Percentiles rank a stretch among this genome's conserved stretches.
These are phyloP conservation scores for Kwoniella dendrophila DNA, from an alignment of 768 basidiomycete species.

Conservation along the genomic window DNA sequence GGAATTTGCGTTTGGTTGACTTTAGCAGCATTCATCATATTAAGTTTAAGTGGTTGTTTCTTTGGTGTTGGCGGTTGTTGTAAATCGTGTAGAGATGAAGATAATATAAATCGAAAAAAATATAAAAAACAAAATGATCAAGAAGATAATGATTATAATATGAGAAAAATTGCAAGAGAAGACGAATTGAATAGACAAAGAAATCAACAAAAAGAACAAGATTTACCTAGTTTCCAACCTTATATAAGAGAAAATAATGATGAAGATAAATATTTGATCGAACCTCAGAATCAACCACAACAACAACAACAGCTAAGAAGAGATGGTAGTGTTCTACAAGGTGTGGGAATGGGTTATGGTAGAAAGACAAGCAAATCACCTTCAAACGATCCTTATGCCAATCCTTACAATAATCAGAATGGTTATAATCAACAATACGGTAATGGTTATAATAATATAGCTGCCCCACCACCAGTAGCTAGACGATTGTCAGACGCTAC, in stretches of 20 bases:
- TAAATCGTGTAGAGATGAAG: constrained; percentile 57
- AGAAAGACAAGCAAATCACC: constrained; percentile 26
- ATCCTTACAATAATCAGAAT: constrained; percentile 8
- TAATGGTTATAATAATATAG: constrained; percentile 11
- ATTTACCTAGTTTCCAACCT: constrained; percentile 43
- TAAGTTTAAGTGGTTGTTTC: constrained; percentile 78
- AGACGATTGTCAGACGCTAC: constrained; percentile 32
- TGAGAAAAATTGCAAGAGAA: constrained; percentile 36
- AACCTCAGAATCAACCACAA: constrained; percentile 14
- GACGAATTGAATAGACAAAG: constrained; percentile 43
- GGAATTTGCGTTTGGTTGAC: constrained; percentile 62
- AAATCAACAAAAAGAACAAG: constrained; percentile 49
- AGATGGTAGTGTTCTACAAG: constrained; percentile 32
- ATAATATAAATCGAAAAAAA: constrained; percentile 26
- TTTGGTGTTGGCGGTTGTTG: constrained; percentile 84
- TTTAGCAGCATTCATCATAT: constrained; percentile 50
- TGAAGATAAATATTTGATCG: constrained; percentile 48
- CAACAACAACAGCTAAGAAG: constrained; percentile 29
- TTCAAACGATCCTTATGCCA: constrained; percentile 16
- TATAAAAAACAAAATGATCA: constrained; percentile 9
- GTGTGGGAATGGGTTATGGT: constrained; percentile 45
- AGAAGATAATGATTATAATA: constrained; percentile 49
- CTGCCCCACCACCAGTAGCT: constrained; percentile 16
- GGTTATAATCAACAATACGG: constrained; percentile 8
- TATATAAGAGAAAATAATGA: constrained; percentile 34